phyloP scores from a whole-genome alignment of 208 protist genomes.

The Wallacemonas sp. region DNA sequence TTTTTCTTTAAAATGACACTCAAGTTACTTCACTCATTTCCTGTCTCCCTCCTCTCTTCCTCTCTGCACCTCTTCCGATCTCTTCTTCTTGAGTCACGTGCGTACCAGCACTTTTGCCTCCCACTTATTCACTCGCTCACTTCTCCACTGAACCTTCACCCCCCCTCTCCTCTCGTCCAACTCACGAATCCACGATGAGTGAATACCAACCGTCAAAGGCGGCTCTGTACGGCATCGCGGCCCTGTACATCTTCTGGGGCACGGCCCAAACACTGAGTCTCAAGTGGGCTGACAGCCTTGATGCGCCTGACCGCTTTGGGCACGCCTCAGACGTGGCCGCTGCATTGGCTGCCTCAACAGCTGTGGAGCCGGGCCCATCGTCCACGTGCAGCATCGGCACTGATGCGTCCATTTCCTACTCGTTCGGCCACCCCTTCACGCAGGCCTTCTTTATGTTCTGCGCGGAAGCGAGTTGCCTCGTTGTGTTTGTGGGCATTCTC shows the following conservation, averaged over 20 bases:
- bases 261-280: constrained; percentile 61
- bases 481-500: constrained; percentile 39
- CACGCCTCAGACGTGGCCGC: constrained; percentile 5
- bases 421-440: constrained; percentile 79
- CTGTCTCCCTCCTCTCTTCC: not conserved
- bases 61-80: no score
- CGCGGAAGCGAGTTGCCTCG: constrained; percentile 64
- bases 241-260: constrained; percentile 52
- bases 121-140: no score
- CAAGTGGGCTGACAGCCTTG: constrained; percentile 53
- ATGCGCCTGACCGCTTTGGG: constrained; percentile 20
- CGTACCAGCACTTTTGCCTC: not conserved
- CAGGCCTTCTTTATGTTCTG: constrained; percentile 89
- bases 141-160: no score
- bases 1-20: constrained; percentile 24
- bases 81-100: no score
- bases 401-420: constrained; percentile 33
- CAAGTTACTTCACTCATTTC: not conserved
- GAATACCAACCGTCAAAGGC: constrained; percentile 8
- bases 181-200: no score
- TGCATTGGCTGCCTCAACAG: not conserved
- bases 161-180: no score
- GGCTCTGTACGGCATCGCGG: constrained; percentile 17
- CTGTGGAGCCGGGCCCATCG: not conserved
- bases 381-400: constrained; percentile 3